phyloP scores from a whole-genome alignment of 2,329 filamentous ascomycete genomes.

The Aspergillus sp. region DNA sequence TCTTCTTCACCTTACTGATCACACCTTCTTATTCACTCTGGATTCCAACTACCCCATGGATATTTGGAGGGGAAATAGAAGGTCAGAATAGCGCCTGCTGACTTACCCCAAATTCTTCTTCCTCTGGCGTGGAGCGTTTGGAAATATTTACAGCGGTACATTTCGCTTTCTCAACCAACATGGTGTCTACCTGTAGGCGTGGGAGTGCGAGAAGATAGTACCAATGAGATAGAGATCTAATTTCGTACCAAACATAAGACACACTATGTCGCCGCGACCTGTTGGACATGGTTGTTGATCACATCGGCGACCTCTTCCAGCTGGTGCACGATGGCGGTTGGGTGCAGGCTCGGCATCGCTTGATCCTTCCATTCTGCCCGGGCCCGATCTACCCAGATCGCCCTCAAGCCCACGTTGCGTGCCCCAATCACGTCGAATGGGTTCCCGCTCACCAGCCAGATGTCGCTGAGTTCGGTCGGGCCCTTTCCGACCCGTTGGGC shows the following conservation, averaged over 20 bases:
- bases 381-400: constrained; percentile 65
- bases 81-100: constrained; percentile 41
- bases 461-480: constrained; percentile 41
- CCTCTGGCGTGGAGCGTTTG: constrained; percentile 41
- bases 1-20: constrained; percentile 35
- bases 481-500: constrained; percentile 49
- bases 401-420: constrained; percentile 57
- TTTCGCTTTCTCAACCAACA: neutral
- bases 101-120: constrained; percentile 47
- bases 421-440: constrained; percentile 71
- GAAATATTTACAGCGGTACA: constrained; percentile 44
- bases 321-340: constrained; percentile 54
- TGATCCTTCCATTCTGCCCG: constrained; percentile 65
- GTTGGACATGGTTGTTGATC: constrained; percentile 22
- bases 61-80: constrained; percentile 47
- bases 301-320: constrained; percentile 56
- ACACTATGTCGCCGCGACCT: neutral
- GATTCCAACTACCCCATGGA: constrained; percentile 37
- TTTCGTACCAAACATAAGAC: too few species aligned
- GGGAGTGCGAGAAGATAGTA: neutral
- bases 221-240: too few species aligned
- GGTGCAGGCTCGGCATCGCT: constrained; percentile 50
- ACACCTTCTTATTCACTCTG: constrained; percentile 49
- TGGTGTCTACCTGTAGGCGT: neutral
- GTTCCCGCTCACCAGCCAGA: constrained; percentile 71